Evolutionary conservation across 164 flowering plant species (phyloP).

Genomic region (Aristolochia californica): DNA sequence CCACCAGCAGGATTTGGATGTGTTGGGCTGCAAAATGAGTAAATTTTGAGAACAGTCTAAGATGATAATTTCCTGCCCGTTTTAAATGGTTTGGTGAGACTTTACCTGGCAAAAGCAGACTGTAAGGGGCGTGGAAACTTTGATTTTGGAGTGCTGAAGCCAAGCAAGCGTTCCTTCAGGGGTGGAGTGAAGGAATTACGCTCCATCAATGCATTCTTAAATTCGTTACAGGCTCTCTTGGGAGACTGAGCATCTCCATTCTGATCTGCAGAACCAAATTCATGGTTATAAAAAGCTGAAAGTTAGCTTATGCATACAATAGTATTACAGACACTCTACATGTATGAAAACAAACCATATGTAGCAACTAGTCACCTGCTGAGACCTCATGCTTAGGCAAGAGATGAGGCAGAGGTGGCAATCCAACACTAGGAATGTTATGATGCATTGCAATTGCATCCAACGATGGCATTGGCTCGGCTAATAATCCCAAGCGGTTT

Average conservation of each 20-base stretch:
- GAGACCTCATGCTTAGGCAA: slow-evolving; percentile 4
- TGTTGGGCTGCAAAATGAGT: slow-evolving; percentile 54
- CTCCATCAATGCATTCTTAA: slow-evolving; percentile 66
- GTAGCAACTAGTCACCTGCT: slow-evolving; percentile 1
- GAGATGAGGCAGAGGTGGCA: slow-evolving; percentile 36
- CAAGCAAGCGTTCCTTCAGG: slow-evolving; percentile 67
- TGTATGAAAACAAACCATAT: neutral
- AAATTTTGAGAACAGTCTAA: too few relatives aligned
- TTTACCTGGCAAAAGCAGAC: slow-evolving; percentile 90
- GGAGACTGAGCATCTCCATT: slow-evolving; percentile 65
- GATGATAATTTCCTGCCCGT: too few relatives aligned
- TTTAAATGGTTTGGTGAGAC: too few relatives aligned
- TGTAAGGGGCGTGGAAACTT: slow-evolving; percentile 58
- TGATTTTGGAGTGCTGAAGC: slow-evolving; percentile 48
- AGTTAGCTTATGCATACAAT: neutral
- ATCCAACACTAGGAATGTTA: slow-evolving; percentile 49
- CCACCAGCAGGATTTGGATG: slow-evolving; percentile 82
- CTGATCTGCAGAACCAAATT: slow-evolving; percentile 33
- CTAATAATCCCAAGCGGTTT: slow-evolving; percentile 64
- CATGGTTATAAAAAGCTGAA: neutral
- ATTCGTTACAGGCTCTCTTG: slow-evolving; percentile 67
- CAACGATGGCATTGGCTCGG: slow-evolving; percentile 97
- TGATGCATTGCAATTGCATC: slow-evolving; percentile 78
- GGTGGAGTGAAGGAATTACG: slow-evolving; percentile 86
- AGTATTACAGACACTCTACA: neutral